phyloP scores from a whole-genome alignment of 345 rosid species.

The Dimocarpus longan region DNA sequence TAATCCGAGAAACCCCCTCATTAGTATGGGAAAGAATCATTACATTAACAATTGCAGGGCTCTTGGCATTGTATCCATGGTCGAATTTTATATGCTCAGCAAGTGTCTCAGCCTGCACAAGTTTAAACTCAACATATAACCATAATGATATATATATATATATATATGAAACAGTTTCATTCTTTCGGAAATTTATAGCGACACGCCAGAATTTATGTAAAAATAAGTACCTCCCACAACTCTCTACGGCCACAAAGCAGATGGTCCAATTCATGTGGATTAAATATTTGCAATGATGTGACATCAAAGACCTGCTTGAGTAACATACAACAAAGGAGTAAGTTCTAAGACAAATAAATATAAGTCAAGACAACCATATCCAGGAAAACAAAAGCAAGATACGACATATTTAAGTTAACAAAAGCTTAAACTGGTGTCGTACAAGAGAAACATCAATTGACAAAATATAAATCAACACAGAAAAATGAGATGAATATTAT shows the following conservation, averaged over 20 bases:
- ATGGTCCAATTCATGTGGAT: conserved; percentile 85
- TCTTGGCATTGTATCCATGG: conserved; percentile 96
- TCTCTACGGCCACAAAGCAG: conserved; percentile 97
- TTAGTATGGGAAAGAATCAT: conserved; percentile 26
- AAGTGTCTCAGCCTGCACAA: conserved; percentile 79
- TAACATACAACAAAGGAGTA: conserved; percentile 1
- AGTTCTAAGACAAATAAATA: background rate
- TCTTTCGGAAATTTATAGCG: background rate
- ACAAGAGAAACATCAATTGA: conserved; percentile 7
- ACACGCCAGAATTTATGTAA: background rate
- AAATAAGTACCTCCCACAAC: conserved; percentile 81
- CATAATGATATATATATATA: background rate
- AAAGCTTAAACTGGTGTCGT: background rate
- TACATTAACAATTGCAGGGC: conserved; percentile 88
- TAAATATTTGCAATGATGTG: conserved; percentile 87
- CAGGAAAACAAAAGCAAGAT: background rate
- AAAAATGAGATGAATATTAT: background rate
- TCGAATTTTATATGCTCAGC: conserved; percentile 94
- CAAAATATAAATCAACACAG: conserved; percentile 2
- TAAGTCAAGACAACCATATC: background rate
- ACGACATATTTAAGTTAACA: background rate
- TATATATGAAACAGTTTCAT: background rate
- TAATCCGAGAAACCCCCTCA: background rate
- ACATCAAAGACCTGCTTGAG: conserved; percentile 84
- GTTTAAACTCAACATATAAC: conserved; percentile 14